Base-by-base conservation (phyloP, 2,329 filamentous ascomycete species). In the Epichloe hybrida region DNA sequence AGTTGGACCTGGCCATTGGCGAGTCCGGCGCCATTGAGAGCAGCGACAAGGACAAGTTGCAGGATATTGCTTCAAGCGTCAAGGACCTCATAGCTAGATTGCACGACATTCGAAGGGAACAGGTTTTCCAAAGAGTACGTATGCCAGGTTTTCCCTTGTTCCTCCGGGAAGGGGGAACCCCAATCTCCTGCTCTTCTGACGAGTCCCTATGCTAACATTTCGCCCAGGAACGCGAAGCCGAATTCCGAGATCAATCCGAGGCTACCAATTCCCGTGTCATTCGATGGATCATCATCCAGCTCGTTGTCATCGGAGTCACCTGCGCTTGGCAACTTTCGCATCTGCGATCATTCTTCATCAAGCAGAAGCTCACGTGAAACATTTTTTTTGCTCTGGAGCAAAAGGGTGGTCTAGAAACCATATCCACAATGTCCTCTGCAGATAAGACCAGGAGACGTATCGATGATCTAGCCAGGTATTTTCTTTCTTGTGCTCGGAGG, bases 271-370 rank as follows among this genome's bases (percentile, higher is more conserved):
- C 82, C 51, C 85, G 91, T 62, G 91, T 97, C 56, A 82, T 97
- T 48, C 83, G 89, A 60, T 98, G 93, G 91, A 91, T 93, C 58
- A 64, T 96, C 57, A 84, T 97, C 58, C 93, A 98, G 70, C 73
- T 97, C 54, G 77, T 82, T 49, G 81, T 97, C 38, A 75, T 98
- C 50, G 87, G 83, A 50, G 76, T 84, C 51, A 95, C 93, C 36
- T 98, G 93, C 71, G 87, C 88, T 54, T 98, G 93, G 93, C 93
- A 98, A 70, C 76, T 98, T 45, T 95, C 89, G 50, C 91, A 98
- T 71, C 78, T 98, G 61, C 80, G 93, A 59, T 86, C 87, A 45
- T 98, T 98, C 79, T 98, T 98, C 75, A 98, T 98, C 76, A 98
- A 98, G 79, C 91, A 97, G 75, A 98, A 98, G 79, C 82, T 98